Percentiles rank a stretch among this genome's conserved stretches.
These are phyloP conservation scores for Salix udensis DNA, from an alignment of 345 rosid species.

Conservation along the genomic window DNA sequence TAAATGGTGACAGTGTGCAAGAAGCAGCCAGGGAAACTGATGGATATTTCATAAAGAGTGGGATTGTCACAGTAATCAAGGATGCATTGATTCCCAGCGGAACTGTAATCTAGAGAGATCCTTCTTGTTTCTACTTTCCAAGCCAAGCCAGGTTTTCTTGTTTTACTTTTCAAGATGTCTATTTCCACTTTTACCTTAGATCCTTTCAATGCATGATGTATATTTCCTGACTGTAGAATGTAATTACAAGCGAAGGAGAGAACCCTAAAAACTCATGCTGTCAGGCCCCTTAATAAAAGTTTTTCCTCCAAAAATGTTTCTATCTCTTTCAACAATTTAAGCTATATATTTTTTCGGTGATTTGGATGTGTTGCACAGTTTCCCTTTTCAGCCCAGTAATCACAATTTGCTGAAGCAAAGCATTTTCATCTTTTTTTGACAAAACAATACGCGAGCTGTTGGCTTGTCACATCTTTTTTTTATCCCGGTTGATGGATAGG, in stretches of 20 bases:
- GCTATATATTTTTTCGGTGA: too few relatives aligned
- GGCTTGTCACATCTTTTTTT: too few relatives aligned
- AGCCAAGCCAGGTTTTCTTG: not conserved
- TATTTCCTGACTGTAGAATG: conserved; percentile 18
- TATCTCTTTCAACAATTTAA: too few relatives aligned
- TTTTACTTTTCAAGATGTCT: not conserved
- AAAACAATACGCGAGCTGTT: too few relatives aligned
- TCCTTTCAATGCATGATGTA: conserved; percentile 17
- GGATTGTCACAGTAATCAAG: conserved; percentile 89
- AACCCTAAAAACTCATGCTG: conserved; percentile 6
- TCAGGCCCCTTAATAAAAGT: conserved; percentile 21
- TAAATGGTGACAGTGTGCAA: conserved; percentile 79
- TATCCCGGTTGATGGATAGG: too few relatives aligned
- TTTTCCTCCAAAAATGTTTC: not conserved
- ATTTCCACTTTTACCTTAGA: conserved; percentile 1
- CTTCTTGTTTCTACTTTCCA: not conserved
- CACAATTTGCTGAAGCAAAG: too few relatives aligned
- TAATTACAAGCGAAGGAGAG: conserved; percentile 1
- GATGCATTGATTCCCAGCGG: conserved; percentile 95
- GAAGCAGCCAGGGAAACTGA: conserved; percentile 96
- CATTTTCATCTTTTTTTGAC: too few relatives aligned
- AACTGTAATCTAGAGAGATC: conserved; percentile 52
- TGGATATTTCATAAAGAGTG: conserved; percentile 95
- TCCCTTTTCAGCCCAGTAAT: too few relatives aligned
- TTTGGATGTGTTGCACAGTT: too few relatives aligned